These are phyloP conservation scores for Melanogaster broomeanus DNA, from an alignment of 768 basidiomycete species.

Conservation along the genomic window DNA sequence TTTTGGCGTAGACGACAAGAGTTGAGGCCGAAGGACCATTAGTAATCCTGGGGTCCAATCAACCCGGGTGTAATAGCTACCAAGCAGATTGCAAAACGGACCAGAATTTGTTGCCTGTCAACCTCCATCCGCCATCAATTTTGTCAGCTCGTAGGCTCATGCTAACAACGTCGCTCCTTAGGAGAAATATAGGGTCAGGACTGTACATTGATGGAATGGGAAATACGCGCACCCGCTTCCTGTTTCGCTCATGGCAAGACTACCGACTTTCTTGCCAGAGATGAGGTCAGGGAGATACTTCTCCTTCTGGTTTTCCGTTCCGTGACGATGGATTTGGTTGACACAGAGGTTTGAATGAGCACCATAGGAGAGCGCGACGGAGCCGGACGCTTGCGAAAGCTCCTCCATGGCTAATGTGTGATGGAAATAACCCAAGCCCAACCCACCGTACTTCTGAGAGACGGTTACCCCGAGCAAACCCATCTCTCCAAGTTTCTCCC, in stretches of 20 bases:
- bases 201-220: neutral
- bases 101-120: conserved; percentile 97
- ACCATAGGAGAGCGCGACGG: conserved; percentile 89
- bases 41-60: conserved; percentile 70
- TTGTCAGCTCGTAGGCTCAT: conserved; percentile 86
- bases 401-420: conserved; percentile 96
- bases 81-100: conserved; percentile 25
- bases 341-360: conserved; percentile 91
- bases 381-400: conserved; percentile 86
- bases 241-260: conserved; percentile 93
- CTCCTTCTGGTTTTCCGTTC: conserved; percentile 77
- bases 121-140: conserved; percentile 68
- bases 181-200: conserved; percentile 1
- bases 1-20: conserved; percentile 91
- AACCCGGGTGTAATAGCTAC: neutral
- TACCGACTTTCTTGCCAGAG: conserved; percentile 80
- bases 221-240: conserved; percentile 58
- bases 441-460: conserved; percentile 76
- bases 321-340: conserved; percentile 84
- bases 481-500: conserved; percentile 91
- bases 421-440: conserved; percentile 81
- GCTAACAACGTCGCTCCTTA: conserved; percentile 85
- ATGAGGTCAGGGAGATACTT: conserved; percentile 82
- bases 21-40: conserved; percentile 93
- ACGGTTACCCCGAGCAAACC: conserved; percentile 90